These are phyloP conservation scores for Lactarius psammicola DNA, from an alignment of 768 basidiomycete genomes.

Conservation along the genomic window DNA sequence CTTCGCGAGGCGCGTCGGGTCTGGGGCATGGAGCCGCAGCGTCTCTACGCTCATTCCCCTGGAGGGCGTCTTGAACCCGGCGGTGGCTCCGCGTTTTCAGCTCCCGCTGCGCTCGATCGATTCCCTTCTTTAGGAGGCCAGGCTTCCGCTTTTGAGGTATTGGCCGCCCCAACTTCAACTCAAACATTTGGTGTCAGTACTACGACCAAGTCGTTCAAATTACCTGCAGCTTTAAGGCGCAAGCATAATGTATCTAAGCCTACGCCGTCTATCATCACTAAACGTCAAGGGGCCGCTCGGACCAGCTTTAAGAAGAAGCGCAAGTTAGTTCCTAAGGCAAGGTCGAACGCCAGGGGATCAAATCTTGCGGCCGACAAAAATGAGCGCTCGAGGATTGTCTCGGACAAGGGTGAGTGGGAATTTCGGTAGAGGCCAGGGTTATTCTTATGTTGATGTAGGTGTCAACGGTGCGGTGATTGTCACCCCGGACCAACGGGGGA, in stretches of 20 bases:
- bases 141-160: no score
- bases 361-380: neutral
- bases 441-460: constrained; percentile 3
- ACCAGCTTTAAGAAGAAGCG: constrained; percentile 9
- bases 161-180: no score
- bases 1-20: constrained; percentile 20
- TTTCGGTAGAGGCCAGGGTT: neutral
- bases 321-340: neutral
- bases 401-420: constrained; percentile 4
- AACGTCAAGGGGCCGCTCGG: neutral
- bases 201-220: constrained; percentile 1
- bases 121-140: neutral
- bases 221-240: neutral
- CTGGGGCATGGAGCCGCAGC: constrained; percentile 1
- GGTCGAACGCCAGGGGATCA: neutral
- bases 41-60: neutral
- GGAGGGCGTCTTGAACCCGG: neutral
- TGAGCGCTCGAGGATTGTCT: neutral
- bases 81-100: neutral
- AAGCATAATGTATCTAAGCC: neutral
- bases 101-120: neutral
- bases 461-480: neutral
- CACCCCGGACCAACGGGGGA: neutral
- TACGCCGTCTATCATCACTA: neutral
- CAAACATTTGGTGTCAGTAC: neutral